These are phyloP conservation scores for Mucor circinelloides DNA, from an alignment of 371 early-diverging fungal genomes.

Conservation along the genomic window DNA sequence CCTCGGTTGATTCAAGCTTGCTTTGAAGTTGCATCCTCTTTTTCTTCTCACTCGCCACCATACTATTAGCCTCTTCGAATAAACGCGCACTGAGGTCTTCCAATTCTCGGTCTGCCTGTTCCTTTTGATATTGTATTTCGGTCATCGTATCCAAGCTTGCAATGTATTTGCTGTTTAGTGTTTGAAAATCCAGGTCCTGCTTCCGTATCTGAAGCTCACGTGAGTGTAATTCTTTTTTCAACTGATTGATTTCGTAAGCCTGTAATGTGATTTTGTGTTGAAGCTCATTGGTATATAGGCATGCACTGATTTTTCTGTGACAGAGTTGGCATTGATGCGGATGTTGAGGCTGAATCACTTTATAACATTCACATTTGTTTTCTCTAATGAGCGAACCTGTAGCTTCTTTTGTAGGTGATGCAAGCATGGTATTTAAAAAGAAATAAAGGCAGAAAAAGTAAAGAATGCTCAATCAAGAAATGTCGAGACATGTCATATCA, in stretches of 20 bases:
- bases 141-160: conserved; percentile 66
- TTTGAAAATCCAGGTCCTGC: conserved; percentile 55
- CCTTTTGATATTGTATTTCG: conserved; percentile 46
- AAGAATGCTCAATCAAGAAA: neutral
- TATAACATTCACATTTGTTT: neutral
- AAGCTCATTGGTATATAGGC: conserved; percentile 1
- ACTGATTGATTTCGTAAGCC: neutral
- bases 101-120: conserved; percentile 22
- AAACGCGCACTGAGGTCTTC: conserved; percentile 27
- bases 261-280: conserved; percentile 9
- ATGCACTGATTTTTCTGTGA: conserved; percentile 5
- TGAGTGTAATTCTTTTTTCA: conserved; percentile 12
- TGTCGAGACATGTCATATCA: neutral
- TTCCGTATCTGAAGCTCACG: conserved; percentile 28
- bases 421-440: neutral
- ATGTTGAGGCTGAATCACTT: neutral
- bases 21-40: conserved; percentile 6
- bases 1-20: neutral
- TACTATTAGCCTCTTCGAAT: conserved; percentile 37
- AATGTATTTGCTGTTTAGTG: conserved; percentile 64
- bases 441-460: neutral
- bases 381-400: neutral
- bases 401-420: neutral
- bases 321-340: conserved; percentile 8
- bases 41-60: conserved; percentile 30